Evolutionary conservation across 2,329 filamentous ascomycete genomes (phyloP).

Genomic region (Ceratocystis huliohia): DNA sequence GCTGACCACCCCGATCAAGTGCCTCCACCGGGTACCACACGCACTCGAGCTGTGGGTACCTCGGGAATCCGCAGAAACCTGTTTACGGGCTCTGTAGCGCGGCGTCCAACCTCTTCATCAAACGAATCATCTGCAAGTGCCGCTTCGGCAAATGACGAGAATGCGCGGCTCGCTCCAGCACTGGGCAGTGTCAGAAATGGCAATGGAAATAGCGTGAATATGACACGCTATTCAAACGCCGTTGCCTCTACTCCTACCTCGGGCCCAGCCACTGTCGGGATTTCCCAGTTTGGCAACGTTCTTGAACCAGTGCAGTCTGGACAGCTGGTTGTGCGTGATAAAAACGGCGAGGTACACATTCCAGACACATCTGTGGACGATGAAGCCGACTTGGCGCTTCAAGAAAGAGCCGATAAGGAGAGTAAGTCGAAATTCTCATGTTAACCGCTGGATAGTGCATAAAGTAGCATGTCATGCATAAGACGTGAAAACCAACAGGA

Average conservation of each 20-base stretch:
- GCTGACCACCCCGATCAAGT: slow-evolving; percentile 10
- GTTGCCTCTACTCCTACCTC: neutral
- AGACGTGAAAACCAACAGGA: slow-evolving; percentile 23
- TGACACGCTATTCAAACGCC: neutral
- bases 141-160: slow-evolving; percentile 8
- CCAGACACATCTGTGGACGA: slow-evolving; percentile 30
- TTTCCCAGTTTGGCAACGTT: slow-evolving; percentile 9
- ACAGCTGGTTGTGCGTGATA: slow-evolving; percentile 51
- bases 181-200: neutral
- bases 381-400: slow-evolving; percentile 42
- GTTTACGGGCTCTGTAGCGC: slow-evolving; percentile 14
- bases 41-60: slow-evolving; percentile 14
- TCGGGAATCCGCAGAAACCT: slow-evolving; percentile 17
- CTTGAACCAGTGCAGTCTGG: slow-evolving; percentile 23
- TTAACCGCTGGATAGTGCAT: neutral
- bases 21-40: neutral
- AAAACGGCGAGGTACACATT: slow-evolving; percentile 50
- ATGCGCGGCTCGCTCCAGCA: slow-evolving; percentile 8
- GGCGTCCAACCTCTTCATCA: slow-evolving; percentile 16
- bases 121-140: slow-evolving; percentile 10
- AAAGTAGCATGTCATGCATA: neutral
- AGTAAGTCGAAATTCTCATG: slow-evolving; percentile 29
- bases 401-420: slow-evolving; percentile 45
- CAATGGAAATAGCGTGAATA: neutral
- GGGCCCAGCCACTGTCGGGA: neutral